Evolutionary conservation across 768 basidiomycete species (phyloP).

Genomic region (Lyophyllum shimeji): DNA sequence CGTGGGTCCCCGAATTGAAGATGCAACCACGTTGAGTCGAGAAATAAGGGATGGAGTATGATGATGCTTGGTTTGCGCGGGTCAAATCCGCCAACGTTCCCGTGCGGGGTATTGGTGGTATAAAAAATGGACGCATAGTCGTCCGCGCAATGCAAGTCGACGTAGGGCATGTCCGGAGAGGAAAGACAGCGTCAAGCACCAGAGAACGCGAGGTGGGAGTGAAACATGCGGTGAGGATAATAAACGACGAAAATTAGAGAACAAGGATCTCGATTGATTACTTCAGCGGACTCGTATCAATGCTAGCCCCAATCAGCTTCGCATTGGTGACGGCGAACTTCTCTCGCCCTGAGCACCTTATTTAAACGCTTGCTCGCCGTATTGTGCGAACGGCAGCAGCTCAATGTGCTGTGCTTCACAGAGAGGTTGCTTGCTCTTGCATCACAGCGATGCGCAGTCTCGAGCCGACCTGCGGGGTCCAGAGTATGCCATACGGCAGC

Average conservation of each 20-base stretch:
- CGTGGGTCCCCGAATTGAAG: constrained; percentile 68
- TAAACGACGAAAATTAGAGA: constrained; percentile 5
- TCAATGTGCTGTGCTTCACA: neutral
- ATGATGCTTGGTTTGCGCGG: constrained; percentile 64
- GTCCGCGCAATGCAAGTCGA: constrained; percentile 59
- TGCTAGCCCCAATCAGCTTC: constrained; percentile 1
- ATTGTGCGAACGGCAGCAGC: too few species aligned
- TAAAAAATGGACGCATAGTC: constrained; percentile 77
- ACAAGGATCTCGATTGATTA: constrained; percentile 16
- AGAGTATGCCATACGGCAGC: neutral
- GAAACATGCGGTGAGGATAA: constrained; percentile 2
- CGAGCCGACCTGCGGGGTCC: neutral
- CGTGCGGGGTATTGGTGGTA: constrained; percentile 57
- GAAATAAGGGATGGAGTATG: constrained; percentile 64
- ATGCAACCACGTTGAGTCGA: constrained; percentile 69
- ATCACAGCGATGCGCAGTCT: neutral
- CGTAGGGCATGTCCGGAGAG: constrained; percentile 54
- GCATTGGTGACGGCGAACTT: neutral
- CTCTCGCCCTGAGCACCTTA: neutral
- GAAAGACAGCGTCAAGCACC: neutral
- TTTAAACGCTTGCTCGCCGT: too few species aligned
- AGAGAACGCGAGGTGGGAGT: constrained; percentile 2
- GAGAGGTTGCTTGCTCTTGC: neutral
- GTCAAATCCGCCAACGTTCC: constrained; percentile 67
- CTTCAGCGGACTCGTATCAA: constrained; percentile 4